Evolutionary conservation across 2,329 filamentous ascomycete species (phyloP).

Genomic region (Colletotrichum trifolii): DNA sequence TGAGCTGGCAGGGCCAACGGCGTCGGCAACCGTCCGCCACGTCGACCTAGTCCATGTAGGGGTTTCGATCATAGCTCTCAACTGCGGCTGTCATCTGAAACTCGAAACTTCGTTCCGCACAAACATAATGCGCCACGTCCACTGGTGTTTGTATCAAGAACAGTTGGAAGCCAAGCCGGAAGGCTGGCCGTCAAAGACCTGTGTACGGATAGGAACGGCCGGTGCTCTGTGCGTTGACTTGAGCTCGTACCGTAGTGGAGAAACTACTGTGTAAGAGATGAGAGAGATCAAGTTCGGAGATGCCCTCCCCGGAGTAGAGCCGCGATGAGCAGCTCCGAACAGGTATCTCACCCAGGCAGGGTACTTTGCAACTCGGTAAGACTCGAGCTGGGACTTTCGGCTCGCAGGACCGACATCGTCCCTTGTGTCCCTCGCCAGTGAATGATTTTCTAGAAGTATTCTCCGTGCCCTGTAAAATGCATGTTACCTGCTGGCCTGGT

Average conservation of each 20-base stretch:
- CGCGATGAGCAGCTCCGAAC: neutral
- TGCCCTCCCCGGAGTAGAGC: slow-evolving; percentile 28
- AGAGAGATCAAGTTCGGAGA: slow-evolving; percentile 19
- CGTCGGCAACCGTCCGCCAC: neutral
- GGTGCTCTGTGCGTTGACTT: too few species aligned
- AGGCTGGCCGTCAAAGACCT: too few species aligned
- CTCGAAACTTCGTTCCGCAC: slow-evolving; percentile 9
- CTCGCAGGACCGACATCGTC: slow-evolving; percentile 14
- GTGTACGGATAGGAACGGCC: too few species aligned
- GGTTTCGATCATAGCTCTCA: neutral
- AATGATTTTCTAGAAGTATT: slow-evolving; percentile 35
- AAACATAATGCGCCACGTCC: slow-evolving; percentile 5
- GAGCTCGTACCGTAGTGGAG: neutral
- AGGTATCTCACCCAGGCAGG: neutral
- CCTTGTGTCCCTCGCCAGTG: slow-evolving; percentile 17
- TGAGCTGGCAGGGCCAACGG: neutral
- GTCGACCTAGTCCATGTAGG: neutral
- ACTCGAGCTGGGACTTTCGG: slow-evolving; percentile 18
- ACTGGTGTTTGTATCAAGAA: neutral
- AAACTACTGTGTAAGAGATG: slow-evolving; percentile 8
- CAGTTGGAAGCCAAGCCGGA: too few species aligned
- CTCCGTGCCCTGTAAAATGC: slow-evolving; percentile 22
- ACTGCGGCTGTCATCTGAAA: neutral
- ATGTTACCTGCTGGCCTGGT: slow-evolving; percentile 5
- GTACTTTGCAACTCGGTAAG: neutral